These are phyloP conservation scores for Podaxis pistillaris DNA, from an alignment of 768 basidiomycete genomes.

Conservation along the genomic window DNA sequence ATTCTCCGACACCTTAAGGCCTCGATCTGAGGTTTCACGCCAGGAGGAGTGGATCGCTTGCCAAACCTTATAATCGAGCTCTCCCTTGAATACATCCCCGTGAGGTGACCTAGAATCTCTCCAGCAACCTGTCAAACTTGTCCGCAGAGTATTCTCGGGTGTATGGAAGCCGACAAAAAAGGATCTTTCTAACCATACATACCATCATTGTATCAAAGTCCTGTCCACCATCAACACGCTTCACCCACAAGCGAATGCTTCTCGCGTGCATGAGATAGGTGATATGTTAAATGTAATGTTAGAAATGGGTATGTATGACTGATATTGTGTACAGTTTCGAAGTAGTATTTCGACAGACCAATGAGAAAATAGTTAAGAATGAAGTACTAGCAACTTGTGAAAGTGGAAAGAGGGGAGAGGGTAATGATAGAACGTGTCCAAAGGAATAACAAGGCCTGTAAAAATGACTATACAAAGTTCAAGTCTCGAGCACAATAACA, in stretches of 20 bases:
- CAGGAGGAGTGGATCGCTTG: neutral
- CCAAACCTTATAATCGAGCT: neutral
- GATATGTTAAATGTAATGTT: neutral
- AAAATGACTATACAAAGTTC: neutral
- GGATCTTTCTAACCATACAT: neutral
- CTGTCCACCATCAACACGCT: too few species aligned
- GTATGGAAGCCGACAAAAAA: neutral
- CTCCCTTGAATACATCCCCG: neutral
- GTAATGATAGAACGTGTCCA: neutral
- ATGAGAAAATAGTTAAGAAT: neutral
- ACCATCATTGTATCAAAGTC: neutral
- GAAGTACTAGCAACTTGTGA: neutral
- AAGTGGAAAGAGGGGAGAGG: neutral
- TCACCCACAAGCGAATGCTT: too few species aligned
- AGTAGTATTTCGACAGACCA: neutral
- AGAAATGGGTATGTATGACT: neutral
- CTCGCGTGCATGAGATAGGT: neutral
- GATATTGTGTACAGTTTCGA: neutral
- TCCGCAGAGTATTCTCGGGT: neutral
- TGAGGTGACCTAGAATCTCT: neutral
- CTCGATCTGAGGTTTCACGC: neutral
- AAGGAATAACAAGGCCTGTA: neutral
- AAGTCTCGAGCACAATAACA: neutral
- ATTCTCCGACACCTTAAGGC: too few species aligned
- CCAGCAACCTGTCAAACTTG: neutral